Conservation (phyloP, 495 filamentous ascomycete species). For the Podospora pseudocomata region DNA sequence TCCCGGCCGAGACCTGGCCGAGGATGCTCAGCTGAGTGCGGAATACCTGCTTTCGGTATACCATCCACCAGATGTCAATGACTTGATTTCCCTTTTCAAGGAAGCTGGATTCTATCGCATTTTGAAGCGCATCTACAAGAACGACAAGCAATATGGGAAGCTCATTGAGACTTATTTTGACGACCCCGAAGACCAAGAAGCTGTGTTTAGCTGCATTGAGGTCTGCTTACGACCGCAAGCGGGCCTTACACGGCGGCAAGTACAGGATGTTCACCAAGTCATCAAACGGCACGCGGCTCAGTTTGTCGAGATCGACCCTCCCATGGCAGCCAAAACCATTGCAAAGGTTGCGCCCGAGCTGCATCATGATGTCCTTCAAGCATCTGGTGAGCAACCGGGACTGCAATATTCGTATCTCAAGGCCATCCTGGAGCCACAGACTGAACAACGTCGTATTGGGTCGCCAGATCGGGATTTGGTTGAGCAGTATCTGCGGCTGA, state of each 20-base stretch:
- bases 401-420: conserved; percentile 74
- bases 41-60: conserved; percentile 94
- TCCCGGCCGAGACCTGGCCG: conserved; percentile 73
- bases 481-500: conserved; percentile 83
- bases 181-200: conserved; percentile 68
- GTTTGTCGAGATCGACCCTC: conserved; percentile 66
- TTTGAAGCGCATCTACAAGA: conserved; percentile 79
- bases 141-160: conserved; percentile 75
- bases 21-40: conserved; percentile 91
- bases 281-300: conserved; percentile 65
- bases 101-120: conserved; percentile 89
- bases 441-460: conserved; percentile 39
- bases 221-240: conserved; percentile 72
- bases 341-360: conserved; percentile 62
- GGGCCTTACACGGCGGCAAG: conserved; percentile 68
- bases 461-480: conserved; percentile 52
- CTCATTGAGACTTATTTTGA: conserved; percentile 81
- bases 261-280: conserved; percentile 67
- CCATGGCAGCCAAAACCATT: conserved; percentile 65
- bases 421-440: conserved; percentile 69
- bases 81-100: conserved; percentile 70
- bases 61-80: conserved; percentile 75
- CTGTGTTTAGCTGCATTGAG: conserved; percentile 73
- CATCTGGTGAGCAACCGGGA: conserved; percentile 58
- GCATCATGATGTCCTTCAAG: conserved; percentile 65